phyloP scores from a whole-genome alignment of 495 filamentous ascomycete genomes.

The Penicillium herquei region DNA sequence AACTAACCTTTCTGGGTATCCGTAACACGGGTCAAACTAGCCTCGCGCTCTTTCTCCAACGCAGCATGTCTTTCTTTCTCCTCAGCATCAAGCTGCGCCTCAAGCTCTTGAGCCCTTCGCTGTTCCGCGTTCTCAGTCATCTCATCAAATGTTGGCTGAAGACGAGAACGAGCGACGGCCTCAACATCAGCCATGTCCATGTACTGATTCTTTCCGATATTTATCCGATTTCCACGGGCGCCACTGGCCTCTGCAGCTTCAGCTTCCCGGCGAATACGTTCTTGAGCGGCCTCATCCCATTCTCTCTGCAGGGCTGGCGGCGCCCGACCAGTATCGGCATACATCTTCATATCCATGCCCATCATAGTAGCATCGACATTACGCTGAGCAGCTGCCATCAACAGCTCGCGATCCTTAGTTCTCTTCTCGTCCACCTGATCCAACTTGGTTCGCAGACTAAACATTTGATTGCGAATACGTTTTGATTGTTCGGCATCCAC shows the following conservation, averaged over 20 bases:
- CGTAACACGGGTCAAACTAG: constrained; percentile 45
- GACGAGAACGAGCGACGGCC: constrained; percentile 69
- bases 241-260: constrained; percentile 59
- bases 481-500: constrained; percentile 68
- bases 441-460: constrained; percentile 65
- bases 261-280: constrained; percentile 60
- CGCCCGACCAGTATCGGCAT: constrained; percentile 73
- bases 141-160: constrained; percentile 91
- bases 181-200: constrained; percentile 80
- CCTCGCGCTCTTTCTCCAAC: constrained; percentile 54
- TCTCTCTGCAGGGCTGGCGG: constrained; percentile 65
- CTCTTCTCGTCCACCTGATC: constrained; percentile 72
- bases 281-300: constrained; percentile 74
- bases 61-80: constrained; percentile 43
- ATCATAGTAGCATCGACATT: constrained; percentile 79
- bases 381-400: constrained; percentile 77
- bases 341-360: constrained; percentile 76
- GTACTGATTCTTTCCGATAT: constrained; percentile 78
- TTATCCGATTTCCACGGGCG: constrained; percentile 60
- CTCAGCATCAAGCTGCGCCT: constrained; percentile 54
- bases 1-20: constrained; percentile 44
- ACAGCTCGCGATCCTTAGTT: constrained; percentile 65
- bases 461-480: constrained; percentile 79
- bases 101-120: constrained; percentile 59
- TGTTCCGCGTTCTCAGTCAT: constrained; percentile 74